Evolutionary conservation across 2,329 filamentous ascomycete genomes (phyloP), one percentile per base, ranked within the genome.

Genomic region (Trichoderma sp.): DNA sequence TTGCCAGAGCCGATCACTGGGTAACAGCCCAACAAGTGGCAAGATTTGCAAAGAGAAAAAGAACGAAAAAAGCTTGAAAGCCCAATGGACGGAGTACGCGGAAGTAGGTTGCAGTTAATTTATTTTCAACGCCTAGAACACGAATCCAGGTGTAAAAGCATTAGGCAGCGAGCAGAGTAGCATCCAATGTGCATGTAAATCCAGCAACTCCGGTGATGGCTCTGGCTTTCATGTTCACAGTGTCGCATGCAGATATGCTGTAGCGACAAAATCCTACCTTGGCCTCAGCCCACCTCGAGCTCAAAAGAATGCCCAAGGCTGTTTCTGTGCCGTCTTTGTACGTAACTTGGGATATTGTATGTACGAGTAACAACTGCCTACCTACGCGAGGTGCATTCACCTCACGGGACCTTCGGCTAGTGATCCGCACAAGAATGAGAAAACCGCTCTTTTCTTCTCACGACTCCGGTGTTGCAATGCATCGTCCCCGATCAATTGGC

Each of bases 1-100:
- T 56, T 38, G 14, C 8, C 71, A 56, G 21, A 64, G 71, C 71
- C 60, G 71, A 73, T 73, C 71, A 65, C 71, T 73, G 41, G n/a
- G 38, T 53, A 64, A 18, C 21, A 35, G 29, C 59, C 41, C 21
- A 50, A 64, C 16, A n/a, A 27, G 59, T 27, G 59, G 69, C 59
- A 72, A 31, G 59, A 63, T 62, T 71, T 38, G 31, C 50, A 59
- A 65, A 16, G 16, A 45, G 41, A 45, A 45, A 45, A n/a, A 45
- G 16, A 45, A 45, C 16, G 41, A 45, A 33, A 53, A 60, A 41
- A 29, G 35, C 35, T 38, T 38, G 35, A 38, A 16, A 38, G 27
- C 41, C 56, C 59, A 64, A 50, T 56, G 5, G 4, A 56, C 50
- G 21, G 21, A 56, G 21, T 24, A 56, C n/a, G 50, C 21, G 11